Evolutionary conservation across 2,329 filamentous ascomycete species (phyloP), one percentile per base, ranked within the genome.

Genomic region (Trichoderma sp.): DNA sequence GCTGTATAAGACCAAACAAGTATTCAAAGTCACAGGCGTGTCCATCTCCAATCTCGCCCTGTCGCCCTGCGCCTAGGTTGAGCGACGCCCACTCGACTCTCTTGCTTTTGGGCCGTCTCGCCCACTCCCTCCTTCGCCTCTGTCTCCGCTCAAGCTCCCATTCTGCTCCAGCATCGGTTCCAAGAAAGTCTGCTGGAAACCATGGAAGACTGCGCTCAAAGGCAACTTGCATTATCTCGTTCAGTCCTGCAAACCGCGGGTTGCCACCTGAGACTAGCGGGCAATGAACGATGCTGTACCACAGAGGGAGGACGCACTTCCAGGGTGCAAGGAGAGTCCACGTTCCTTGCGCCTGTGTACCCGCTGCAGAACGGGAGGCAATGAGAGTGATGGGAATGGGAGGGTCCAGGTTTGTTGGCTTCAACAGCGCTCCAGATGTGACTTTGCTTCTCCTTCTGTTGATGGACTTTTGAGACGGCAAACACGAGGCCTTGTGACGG

Each of bases 291-390:
- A 98, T 85, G 64, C 91, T 92, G 79, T 96, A 93, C 97, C 97
- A 99, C 38, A 98, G 87, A 0, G 94, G 91, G 45, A 91, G 87
- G 45, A 98, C 93, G 79, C 94, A 98, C 81, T 94, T 95, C 95
- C 96, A 98, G 0, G 97, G 97, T 3, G 97, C 88, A 29, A 98
- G 87, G 1, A 98, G 82, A 0, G 92, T 97, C 95, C 95, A 98
- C 0, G 88, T 92, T 0, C 93, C 93, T 65, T 93, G 91, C 1
- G 87, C 85, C 64, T 88, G 89, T 12, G 83, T 85, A 50, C 85
- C 84, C 1, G 82, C 80, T 12, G 84, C 82, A 11, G 88, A 82
- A 4, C 91, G 89, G 12, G 90, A 91, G 41, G 92, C 88, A 5
- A 94, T 87, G 6, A 97, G 84, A 1, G 96, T 86, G 53, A 96